Percentiles rank a stretch among this genome's conserved stretches.
Evolutionary conservation across 2,329 filamentous ascomycete genomes (phyloP).

Genomic region (Clathrospora elynae): DNA sequence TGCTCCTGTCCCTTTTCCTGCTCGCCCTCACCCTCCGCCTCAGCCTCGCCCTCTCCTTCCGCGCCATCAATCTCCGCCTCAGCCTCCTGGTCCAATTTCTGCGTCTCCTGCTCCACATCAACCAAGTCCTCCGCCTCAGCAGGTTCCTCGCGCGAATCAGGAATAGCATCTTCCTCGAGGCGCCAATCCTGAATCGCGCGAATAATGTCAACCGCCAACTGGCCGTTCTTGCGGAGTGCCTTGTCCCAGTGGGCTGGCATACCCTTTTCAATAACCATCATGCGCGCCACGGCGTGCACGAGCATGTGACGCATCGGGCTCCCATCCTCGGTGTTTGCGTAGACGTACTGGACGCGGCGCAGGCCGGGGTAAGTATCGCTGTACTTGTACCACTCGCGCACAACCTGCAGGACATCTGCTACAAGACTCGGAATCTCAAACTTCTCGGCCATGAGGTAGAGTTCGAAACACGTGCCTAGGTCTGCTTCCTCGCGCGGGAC

Average conservation of each 20-base stretch:
- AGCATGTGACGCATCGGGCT: constrained; percentile 57
- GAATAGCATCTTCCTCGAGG: constrained; percentile 55
- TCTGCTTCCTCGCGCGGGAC: constrained; percentile 57
- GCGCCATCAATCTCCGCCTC: constrained; percentile 41
- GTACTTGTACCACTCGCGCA: constrained; percentile 59
- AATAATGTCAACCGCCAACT: constrained; percentile 62
- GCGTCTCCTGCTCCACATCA: constrained; percentile 45
- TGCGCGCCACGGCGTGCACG: constrained; percentile 55
- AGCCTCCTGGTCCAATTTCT: constrained; percentile 42
- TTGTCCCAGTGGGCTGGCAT: constrained; percentile 61
- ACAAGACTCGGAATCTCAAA: constrained; percentile 57
- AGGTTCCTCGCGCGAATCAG: constrained; percentile 55
- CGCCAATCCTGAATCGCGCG: constrained; percentile 60
- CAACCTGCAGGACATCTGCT: constrained; percentile 55
- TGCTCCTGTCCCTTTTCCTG: no score
- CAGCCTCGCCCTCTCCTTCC: constrained; percentile 33
- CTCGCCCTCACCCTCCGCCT: constrained; percentile 30
- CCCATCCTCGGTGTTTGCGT: constrained; percentile 56
- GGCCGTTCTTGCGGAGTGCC: constrained; percentile 60
- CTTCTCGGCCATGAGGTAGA: constrained; percentile 61
- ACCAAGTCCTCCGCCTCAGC: constrained; percentile 47
- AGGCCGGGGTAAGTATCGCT: constrained; percentile 59
- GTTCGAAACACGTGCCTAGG: constrained; percentile 56
- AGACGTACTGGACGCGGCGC: constrained; percentile 59
- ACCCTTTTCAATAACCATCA: constrained; percentile 56